Conservation (phyloP, 2,329 filamentous ascomycete species). For the Periconia sp. region DNA sequence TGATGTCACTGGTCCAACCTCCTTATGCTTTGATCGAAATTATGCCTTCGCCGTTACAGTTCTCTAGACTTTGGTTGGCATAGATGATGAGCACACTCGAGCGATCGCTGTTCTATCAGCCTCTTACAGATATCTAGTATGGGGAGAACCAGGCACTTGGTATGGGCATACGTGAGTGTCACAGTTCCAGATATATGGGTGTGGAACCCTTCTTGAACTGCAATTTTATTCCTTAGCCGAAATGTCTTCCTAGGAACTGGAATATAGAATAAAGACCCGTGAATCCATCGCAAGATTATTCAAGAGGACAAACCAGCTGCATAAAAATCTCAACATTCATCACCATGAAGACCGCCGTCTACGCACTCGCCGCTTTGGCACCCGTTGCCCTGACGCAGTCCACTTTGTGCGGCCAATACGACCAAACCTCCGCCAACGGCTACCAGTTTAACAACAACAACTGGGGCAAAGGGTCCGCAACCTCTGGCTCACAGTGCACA, state of each 20-base stretch:
- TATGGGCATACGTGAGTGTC: no score
- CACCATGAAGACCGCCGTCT: background rate
- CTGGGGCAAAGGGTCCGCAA: constrained; percentile 21
- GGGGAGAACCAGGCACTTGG: no score
- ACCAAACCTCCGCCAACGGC: constrained; percentile 20
- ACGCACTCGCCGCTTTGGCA: background rate
- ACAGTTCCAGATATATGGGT: no score
- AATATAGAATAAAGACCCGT: no score
- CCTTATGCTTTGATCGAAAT: background rate
- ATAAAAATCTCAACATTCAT: background rate
- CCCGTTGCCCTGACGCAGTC: background rate
- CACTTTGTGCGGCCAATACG: constrained; percentile 21
- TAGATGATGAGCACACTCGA: background rate
- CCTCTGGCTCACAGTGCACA: constrained; percentile 23
- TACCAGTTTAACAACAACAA: constrained; percentile 29
- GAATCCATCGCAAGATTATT: background rate
- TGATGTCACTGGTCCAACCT: background rate
- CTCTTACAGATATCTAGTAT: background rate
- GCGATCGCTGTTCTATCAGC: no score
- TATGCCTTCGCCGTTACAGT: background rate
- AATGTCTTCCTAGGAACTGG: no score
- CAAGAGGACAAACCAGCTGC: background rate
- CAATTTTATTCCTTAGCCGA: no score
- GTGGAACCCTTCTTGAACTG: no score
- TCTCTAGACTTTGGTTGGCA: background rate